Base-by-base conservation (phyloP, 1,284 basidiomycete genomes). In the Jaminaea rosea region DNA sequence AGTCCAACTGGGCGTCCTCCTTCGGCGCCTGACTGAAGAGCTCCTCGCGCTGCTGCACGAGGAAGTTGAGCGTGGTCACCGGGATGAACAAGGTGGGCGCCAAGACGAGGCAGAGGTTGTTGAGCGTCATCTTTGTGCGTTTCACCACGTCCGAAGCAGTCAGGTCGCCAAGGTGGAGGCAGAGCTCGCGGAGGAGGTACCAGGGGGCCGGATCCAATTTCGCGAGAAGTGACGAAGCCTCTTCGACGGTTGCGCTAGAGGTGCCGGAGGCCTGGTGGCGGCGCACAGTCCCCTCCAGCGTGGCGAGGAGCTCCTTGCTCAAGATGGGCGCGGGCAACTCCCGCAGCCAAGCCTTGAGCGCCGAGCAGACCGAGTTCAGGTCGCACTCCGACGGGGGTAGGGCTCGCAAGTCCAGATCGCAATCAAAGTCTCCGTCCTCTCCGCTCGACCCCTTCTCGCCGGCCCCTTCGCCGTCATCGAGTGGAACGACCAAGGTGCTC, bases 341-440 rank as follows among this genome's bases (percentile, higher is more conserved):
- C 13, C 69, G 50, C 26, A 72, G 53, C 50, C 69, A 72, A 49
- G 55, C 55, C 54, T 72, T 72, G 41, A 72, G 56, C 42, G 69
- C 42, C 46, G 64, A 67, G 61, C 68, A 72, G 17, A 72, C 69
- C 29, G 63, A 64, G 49, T 72, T 68, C 45, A 72, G 60, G 54
- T 72, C 69, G 15, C 71, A 51, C 31, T 72, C 69, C 8, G 64
- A 68, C 0, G 69, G 69, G 10, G 53, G 53, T 48, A 72, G 62
- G 44, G 64, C 58, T 29, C 52, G 53, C 13, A 72, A 54, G 9
- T 47, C 28, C 19, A 72, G 45, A 44, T 72, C 69, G 15, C 23
- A 21, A 11, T 17, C 39, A 42, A 42, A 42, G 5, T 5, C 4
- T n/a, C 15, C 19, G 17, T 42, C 7, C n/a, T n/a, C n/a, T n/a